Percentiles rank a stretch among this genome's conserved stretches.
Conservation (phyloP, 805 yeast genomes). For the Starmerella vaccinii region DNA sequence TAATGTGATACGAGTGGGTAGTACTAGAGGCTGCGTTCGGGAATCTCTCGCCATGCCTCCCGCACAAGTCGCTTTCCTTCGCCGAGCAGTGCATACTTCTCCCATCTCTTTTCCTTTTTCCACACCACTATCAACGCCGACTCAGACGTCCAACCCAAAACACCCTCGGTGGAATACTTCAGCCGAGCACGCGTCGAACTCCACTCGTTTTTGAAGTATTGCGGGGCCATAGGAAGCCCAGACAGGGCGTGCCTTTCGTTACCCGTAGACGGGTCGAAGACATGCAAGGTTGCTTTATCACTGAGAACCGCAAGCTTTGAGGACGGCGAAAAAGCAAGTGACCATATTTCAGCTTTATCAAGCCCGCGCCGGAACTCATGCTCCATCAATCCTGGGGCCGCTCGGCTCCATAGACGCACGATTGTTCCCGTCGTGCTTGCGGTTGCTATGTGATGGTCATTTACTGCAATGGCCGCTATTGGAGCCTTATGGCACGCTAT, state of each 20-base stretch:
- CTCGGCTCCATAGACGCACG: constrained; percentile 39
- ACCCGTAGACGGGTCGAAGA: constrained; percentile 46
- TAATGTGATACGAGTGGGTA: too few species aligned
- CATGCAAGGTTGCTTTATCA: constrained; percentile 82
- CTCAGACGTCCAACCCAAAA: constrained; percentile 67
- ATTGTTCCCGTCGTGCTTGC: constrained; percentile 79
- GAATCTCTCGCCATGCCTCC: constrained; percentile 59
- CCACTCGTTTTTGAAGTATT: constrained; percentile 77
- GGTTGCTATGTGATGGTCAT: constrained; percentile 63
- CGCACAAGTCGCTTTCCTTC: constrained; percentile 50
- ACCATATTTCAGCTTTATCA: constrained; percentile 70
- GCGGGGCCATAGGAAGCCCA: constrained; percentile 53
- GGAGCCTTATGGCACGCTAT: constrained; percentile 67
- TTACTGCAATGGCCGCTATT: constrained; percentile 51
- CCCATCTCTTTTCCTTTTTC: constrained; percentile 70
- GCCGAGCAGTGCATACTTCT: constrained; percentile 65
- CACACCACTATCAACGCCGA: constrained; percentile 66
- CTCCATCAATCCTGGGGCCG: constrained; percentile 1
- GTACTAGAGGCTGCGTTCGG: too few species aligned
- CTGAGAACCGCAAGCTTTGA: constrained; percentile 76
- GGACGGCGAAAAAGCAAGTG: constrained; percentile 73
- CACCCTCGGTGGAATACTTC: constrained; percentile 36
- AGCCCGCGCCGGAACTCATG: constrained; percentile 82
- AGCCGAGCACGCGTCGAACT: constrained; percentile 66
- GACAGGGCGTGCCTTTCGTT: constrained; percentile 55